Conservation (phyloP, 192 early-diverging fungal genomes). For the Podila clonocystis region DNA sequence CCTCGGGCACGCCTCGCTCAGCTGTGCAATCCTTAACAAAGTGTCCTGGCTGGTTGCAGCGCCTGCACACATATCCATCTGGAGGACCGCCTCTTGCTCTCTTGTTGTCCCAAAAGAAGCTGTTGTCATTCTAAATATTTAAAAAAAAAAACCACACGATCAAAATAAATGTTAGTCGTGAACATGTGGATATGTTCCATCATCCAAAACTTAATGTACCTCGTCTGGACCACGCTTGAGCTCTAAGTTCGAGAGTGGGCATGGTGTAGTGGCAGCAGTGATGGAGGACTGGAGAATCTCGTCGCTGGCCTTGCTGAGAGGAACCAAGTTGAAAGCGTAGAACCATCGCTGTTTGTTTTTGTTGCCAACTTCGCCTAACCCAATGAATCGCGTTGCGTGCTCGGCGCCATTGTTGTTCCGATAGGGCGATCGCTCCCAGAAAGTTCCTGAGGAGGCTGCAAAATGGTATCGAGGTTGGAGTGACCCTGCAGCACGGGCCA, state of each 20-base stretch:
- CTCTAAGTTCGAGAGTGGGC: conserved; percentile 35
- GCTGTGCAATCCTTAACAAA: conserved; percentile 59
- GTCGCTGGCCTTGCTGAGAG: conserved; percentile 57
- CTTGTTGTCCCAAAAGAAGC: conserved; percentile 47
- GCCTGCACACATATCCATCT: conserved; percentile 60
- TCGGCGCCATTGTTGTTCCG: conserved; percentile 60
- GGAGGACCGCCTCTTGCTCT: conserved; percentile 46
- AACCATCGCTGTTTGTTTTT: conserved; percentile 86
- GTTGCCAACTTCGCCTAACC: conserved; percentile 74
- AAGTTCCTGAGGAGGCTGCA: conserved; percentile 69
- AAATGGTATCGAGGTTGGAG: conserved; percentile 93
- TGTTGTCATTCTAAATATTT: conserved; percentile 4
- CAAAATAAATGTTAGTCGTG: neutral
- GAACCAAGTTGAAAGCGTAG: conserved; percentile 89
- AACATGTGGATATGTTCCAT: conserved; percentile 1
- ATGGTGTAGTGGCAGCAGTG: conserved; percentile 66
- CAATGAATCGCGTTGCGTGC: conserved; percentile 87
- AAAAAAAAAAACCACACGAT: neutral
- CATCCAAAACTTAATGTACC: neutral
- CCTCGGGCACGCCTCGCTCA: conserved; percentile 23
- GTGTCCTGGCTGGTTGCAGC: conserved; percentile 55
- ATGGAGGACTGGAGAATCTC: conserved; percentile 43
- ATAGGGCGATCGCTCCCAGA: conserved; percentile 91
- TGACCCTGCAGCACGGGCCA: conserved; percentile 57
- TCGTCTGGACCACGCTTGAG: conserved; percentile 37